Conservation (phyloP, 257 asterid species). For the Nicotiana undulata region DNA sequence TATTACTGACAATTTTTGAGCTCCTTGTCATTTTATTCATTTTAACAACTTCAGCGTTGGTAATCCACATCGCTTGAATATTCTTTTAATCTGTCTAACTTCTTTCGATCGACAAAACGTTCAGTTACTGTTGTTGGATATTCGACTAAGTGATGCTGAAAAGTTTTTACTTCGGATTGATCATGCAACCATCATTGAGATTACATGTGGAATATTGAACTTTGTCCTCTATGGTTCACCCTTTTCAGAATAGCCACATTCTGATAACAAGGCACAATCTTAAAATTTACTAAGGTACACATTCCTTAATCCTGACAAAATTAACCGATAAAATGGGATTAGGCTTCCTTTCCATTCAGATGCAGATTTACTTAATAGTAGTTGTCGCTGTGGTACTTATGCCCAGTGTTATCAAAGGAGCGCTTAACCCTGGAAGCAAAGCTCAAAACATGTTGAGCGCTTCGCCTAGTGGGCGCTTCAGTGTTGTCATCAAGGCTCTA, state of each 20-base stretch:
- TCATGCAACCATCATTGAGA: not conserved
- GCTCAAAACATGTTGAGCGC: too few relatives aligned
- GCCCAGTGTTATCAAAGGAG: not conserved
- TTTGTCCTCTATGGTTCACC: not conserved
- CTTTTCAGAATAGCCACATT: not conserved
- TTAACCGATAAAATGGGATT: not conserved
- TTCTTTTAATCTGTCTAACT: not conserved
- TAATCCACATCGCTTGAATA: not conserved
- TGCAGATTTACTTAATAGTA: not conserved
- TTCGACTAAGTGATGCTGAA: not conserved
- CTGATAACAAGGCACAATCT: not conserved
- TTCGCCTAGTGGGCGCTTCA: too few relatives aligned
- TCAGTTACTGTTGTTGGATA: not conserved
- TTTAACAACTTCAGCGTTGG: not conserved
- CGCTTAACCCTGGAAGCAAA: too few relatives aligned
- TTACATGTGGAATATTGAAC: not conserved
- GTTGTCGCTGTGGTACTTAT: not conserved
- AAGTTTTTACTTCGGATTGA: not conserved
- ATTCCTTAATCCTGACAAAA: not conserved
- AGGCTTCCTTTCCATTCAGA: not conserved
- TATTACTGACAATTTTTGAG: not conserved
- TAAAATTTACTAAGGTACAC: not conserved
- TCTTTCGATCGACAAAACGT: not conserved
- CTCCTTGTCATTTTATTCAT: not conserved
- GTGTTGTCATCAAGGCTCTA: too few relatives aligned